Evolutionary conservation across 2,329 filamentous ascomycete species (phyloP), one percentile per base, ranked within the genome.

Genomic region (Diplodia scrobiculata): DNA sequence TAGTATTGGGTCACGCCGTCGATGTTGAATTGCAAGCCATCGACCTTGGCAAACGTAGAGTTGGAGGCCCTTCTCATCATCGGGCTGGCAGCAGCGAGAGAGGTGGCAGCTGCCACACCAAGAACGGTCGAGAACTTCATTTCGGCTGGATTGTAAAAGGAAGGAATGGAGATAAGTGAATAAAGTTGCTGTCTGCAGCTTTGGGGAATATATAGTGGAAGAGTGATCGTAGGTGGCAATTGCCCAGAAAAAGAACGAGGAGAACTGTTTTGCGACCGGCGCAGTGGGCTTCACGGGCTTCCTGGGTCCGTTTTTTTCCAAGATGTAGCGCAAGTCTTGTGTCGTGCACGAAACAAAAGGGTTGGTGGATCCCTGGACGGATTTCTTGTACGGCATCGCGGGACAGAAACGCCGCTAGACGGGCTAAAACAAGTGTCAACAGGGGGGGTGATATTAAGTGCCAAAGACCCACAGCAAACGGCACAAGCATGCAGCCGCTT

Each of bases 1-100:
- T 81, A 83, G 73, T 85, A 76, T 63, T 76, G 75, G 2, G 72
- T 74, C 9, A 73, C 73, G 19, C 74, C 73, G 66, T 76, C 73
- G 48, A 76, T 76, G 62, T 74, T 74, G 67, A 77, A 76, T 65
- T 74, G 74, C 19, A 71, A 66, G 5, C 74, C 74, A 67, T 73
- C 71, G 9, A 66, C 69, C 34, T 71, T 74, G 10, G 73, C 71
- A 29, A 75, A 72, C 14, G 73, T 72, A 21, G 70, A 71, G 52
- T 45, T 19, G 41, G 72, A 69, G 38, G 34, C 38, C 6, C 52
- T 27, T 19, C 32, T 41, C n/a, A 25, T 41, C n/a, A 25, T 67
- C 55, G 19, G 72, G 27, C 53, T 47, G 25, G 58, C 52, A 50
- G 52, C 50, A 25, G 47, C 60, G n/a, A 63, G n/a, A 14, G 36